phyloP scores from a whole-genome alignment of 163 green algal genomes.

The Scenedesmus sp. region DNA sequence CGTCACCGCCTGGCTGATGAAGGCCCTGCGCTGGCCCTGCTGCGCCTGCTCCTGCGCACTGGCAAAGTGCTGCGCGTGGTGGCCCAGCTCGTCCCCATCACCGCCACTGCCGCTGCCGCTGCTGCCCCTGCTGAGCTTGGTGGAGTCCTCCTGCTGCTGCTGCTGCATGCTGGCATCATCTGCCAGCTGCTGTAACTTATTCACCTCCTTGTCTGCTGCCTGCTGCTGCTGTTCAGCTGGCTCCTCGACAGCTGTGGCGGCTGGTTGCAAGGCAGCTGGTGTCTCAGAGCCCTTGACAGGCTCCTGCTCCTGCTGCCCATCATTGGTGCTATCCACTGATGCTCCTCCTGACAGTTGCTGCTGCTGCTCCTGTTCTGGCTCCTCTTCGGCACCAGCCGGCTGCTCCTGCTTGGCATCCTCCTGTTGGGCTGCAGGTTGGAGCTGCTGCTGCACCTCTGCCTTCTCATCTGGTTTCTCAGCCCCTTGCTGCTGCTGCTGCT shows the following conservation, averaged over 20 bases:
- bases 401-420: conserved; percentile 22
- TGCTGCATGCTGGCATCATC: conserved; percentile 10
- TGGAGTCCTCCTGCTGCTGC: background rate
- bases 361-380: background rate
- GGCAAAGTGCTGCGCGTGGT: conserved; percentile 5
- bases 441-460: background rate
- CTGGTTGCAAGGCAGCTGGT: background rate
- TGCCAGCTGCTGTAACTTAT: background rate
- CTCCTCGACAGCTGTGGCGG: background rate
- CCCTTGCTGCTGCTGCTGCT: conserved; percentile 37
- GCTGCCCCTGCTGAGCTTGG: background rate
- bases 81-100: background rate
- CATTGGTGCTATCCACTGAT: background rate
- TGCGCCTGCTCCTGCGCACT: conserved; percentile 21
- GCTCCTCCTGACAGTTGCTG: background rate
- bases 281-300: background rate
- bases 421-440: background rate
- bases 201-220: background rate
- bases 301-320: conserved; percentile 33
- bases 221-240: background rate
- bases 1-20: conserved; percentile 37
- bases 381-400: background rate
- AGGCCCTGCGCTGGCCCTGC: conserved; percentile 16
- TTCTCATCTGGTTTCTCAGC: background rate
- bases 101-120: background rate